Percentiles rank a stretch among this genome's conserved stretches.
Evolutionary conservation across 1,284 basidiomycete genomes (phyloP).

Genomic region (Leccinum pachyderme): DNA sequence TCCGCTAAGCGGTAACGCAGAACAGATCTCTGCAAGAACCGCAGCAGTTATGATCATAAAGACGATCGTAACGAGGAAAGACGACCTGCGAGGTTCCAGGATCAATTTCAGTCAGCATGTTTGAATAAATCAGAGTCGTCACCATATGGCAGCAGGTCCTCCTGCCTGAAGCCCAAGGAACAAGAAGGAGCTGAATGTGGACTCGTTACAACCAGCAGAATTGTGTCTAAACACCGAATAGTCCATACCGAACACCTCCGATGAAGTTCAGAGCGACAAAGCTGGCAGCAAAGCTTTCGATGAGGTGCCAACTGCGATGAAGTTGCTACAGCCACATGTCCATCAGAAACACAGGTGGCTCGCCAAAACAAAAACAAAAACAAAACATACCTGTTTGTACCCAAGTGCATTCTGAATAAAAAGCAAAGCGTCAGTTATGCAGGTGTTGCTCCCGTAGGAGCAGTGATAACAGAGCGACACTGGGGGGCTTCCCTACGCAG

Average conservation of each 20-base stretch:
- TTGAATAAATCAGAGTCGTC: not conserved
- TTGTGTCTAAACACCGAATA: constrained; percentile 6
- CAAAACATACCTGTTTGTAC: constrained; percentile 68
- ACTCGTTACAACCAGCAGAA: not conserved
- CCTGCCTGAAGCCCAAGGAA: constrained; percentile 82
- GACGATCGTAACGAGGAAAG: constrained; percentile 73
- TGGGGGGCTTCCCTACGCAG: constrained; percentile 92
- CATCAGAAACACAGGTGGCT: not conserved
- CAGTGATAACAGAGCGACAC: constrained; percentile 52
- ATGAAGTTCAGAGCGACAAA: constrained; percentile 87
- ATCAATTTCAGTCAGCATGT: not conserved
- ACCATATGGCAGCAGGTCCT: constrained; percentile 83
- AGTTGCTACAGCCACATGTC: constrained; percentile 53
- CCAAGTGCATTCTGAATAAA: constrained; percentile 64
- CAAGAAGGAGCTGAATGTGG: constrained; percentile 57
- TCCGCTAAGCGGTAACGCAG: constrained; percentile 79
- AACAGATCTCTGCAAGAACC: constrained; percentile 84
- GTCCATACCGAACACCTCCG: constrained; percentile 67
- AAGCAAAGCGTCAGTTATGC: constrained; percentile 48
- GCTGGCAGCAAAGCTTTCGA: constrained; percentile 82
- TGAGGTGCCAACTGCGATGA: constrained; percentile 75
- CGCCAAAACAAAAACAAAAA: not conserved
- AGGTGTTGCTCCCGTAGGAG: constrained; percentile 39
- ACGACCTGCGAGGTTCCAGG: constrained; percentile 55
- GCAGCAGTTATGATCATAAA: constrained; percentile 85